phyloP scores from a whole-genome alignment of 2,329 filamentous ascomycete species.

The Pleomassaria siparia region DNA sequence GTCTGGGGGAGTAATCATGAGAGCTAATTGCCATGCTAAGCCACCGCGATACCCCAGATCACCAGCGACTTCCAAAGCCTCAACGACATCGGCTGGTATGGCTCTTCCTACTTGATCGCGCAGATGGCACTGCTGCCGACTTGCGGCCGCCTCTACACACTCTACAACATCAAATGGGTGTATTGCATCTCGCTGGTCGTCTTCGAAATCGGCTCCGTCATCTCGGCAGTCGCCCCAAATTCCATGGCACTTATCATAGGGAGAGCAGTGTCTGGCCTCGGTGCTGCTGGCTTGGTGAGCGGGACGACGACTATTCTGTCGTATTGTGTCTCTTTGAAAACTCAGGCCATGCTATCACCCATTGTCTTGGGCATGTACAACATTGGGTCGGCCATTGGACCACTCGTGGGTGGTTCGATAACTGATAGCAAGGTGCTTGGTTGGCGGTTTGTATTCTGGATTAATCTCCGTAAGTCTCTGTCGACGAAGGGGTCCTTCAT shows the following conservation, averaged over 20 bases:
- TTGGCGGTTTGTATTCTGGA: slow-evolving; percentile 10
- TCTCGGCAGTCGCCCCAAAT: slow-evolving; percentile 55
- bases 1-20: no score
- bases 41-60: slow-evolving; percentile 52
- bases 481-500: slow-evolving; percentile 40
- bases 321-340: slow-evolving; percentile 47
- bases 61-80: slow-evolving; percentile 51
- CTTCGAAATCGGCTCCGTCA: slow-evolving; percentile 55
- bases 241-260: slow-evolving; percentile 54
- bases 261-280: slow-evolving; percentile 53
- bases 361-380: slow-evolving; percentile 52
- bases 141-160: slow-evolving; percentile 49
- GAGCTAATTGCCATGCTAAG: no score
- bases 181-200: slow-evolving; percentile 48
- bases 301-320: slow-evolving; percentile 53
- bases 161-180: slow-evolving; percentile 51
- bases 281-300: slow-evolving; percentile 53
- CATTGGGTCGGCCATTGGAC: slow-evolving; percentile 51
- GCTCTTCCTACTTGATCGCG: neutral
- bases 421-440: slow-evolving; percentile 23
- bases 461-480: slow-evolving; percentile 13
- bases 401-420: slow-evolving; percentile 47
- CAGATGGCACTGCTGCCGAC: slow-evolving; percentile 39
- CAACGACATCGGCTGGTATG: slow-evolving; percentile 51
- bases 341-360: slow-evolving; percentile 53